phyloP scores from a whole-genome alignment of 176 grass and related monocot species.

The Carex scoparia region DNA sequence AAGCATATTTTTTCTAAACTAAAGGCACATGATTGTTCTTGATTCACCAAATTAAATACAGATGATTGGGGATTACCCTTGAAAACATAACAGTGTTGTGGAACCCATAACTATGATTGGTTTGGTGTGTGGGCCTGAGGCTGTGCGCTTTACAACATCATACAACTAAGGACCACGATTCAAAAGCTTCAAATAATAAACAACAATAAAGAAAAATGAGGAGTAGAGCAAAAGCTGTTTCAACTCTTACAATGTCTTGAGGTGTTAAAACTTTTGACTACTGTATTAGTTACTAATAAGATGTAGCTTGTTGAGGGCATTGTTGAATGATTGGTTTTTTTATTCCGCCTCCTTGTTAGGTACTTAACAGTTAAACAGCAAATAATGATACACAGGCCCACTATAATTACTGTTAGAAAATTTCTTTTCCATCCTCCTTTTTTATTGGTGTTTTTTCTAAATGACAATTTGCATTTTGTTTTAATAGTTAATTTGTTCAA shows the following conservation, averaged over 20 bases:
- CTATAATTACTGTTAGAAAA: neutral
- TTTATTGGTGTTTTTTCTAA: neutral
- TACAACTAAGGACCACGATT: neutral
- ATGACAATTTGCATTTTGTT: neutral
- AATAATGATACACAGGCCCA: neutral
- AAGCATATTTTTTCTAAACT: neutral
- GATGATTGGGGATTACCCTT: neutral
- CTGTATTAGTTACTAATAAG: neutral
- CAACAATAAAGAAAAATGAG: neutral
- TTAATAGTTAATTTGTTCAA: neutral
- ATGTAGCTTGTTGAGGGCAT: neutral
- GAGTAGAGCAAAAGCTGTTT: neutral
- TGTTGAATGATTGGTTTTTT: neutral
- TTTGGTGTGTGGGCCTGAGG: neutral
- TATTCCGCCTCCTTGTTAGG: neutral
- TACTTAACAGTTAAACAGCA: neutral
- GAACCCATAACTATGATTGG: neutral
- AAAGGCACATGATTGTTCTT: neutral
- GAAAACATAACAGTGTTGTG: neutral
- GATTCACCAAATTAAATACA: neutral
- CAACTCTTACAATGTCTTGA: neutral
- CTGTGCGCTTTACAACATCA: neutral
- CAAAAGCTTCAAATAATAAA: neutral
- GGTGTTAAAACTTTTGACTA: neutral
- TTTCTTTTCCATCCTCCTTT: neutral